Conservation (phyloP, 176 grass and related monocot genomes). For the Saccharum spontaneum region DNA sequence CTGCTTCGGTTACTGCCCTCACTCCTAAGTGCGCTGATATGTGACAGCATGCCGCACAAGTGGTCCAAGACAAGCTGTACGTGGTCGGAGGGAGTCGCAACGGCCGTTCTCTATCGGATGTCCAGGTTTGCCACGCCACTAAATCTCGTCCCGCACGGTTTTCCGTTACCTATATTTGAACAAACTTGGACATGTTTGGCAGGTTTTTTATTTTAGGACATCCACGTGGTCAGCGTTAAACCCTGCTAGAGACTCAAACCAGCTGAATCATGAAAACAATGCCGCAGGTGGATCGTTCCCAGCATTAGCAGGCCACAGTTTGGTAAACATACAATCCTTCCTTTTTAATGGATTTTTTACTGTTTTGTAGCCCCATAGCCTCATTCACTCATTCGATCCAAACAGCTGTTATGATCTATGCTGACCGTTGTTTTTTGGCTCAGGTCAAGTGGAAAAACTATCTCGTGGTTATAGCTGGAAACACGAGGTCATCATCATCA, state of each 20-base stretch:
- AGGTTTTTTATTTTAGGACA: slow-evolving; percentile 90
- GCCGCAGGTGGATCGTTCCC: slow-evolving; percentile 46
- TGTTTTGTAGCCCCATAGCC: background rate
- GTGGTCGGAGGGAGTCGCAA: slow-evolving; percentile 92
- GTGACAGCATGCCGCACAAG: slow-evolving; percentile 82
- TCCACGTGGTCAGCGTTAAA: slow-evolving; percentile 68
- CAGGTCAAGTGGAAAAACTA: slow-evolving; percentile 87
- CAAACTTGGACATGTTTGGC: slow-evolving; percentile 4
- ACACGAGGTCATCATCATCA: slow-evolving; percentile 45
- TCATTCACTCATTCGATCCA: background rate
- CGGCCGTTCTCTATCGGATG: slow-evolving; percentile 78
- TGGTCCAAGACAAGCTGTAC: slow-evolving; percentile 71
- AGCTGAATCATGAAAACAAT: slow-evolving; percentile 48
- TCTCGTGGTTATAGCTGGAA: slow-evolving; percentile 75
- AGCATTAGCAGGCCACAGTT: slow-evolving; percentile 70
- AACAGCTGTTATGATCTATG: slow-evolving; percentile 5
- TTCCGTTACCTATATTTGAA: background rate
- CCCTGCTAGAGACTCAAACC: slow-evolving; percentile 43
- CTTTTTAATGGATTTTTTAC: background rate
- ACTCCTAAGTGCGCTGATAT: background rate
- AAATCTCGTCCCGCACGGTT: background rate
- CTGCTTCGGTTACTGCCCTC: background rate
- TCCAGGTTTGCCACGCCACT: slow-evolving; percentile 53
- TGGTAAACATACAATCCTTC: slow-evolving; percentile 50
- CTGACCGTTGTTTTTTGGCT: slow-evolving; percentile 7